Conservation (phyloP, 306 rosid species). For the Corylus heterophylla region DNA sequence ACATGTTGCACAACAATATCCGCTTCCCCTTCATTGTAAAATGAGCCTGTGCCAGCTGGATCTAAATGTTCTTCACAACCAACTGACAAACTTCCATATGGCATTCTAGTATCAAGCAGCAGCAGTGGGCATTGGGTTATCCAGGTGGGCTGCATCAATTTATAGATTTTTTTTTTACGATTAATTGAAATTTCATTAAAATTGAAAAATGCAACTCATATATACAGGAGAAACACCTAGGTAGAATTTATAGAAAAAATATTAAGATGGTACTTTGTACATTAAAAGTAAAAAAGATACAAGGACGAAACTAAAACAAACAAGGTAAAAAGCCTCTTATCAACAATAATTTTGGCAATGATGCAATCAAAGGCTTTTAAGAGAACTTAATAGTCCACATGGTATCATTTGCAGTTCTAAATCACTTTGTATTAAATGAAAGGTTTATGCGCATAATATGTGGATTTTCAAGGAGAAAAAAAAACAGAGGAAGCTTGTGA, state of each 20-base stretch:
- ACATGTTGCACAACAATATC: constrained; percentile 79
- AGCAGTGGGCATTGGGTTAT: constrained; percentile 81
- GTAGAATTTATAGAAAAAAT: background rate
- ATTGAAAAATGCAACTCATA: too few species aligned
- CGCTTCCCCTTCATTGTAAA: constrained; percentile 84
- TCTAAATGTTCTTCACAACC: constrained; percentile 83
- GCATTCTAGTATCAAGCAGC: constrained; percentile 84
- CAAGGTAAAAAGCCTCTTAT: background rate
- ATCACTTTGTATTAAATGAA: background rate
- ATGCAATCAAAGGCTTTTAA: background rate
- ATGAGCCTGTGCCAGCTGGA: constrained; percentile 83
- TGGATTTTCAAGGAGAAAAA: background rate
- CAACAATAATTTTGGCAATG: background rate
- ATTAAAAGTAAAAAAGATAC: constrained; percentile 24
- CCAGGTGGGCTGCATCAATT: constrained; percentile 68
- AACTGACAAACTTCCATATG: constrained; percentile 73
- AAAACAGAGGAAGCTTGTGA: background rate
- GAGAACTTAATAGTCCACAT: background rate
- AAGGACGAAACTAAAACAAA: constrained; percentile 13
- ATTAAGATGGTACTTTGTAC: constrained; percentile 24
- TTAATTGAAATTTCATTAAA: too few species aligned
- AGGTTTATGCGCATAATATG: background rate
- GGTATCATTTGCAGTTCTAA: background rate
- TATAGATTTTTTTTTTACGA: background rate
- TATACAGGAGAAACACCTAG: too few species aligned